These are phyloP conservation scores for Tulasnella sp. DNA, from an alignment of 768 basidiomycete genomes.

Conservation along the genomic window DNA sequence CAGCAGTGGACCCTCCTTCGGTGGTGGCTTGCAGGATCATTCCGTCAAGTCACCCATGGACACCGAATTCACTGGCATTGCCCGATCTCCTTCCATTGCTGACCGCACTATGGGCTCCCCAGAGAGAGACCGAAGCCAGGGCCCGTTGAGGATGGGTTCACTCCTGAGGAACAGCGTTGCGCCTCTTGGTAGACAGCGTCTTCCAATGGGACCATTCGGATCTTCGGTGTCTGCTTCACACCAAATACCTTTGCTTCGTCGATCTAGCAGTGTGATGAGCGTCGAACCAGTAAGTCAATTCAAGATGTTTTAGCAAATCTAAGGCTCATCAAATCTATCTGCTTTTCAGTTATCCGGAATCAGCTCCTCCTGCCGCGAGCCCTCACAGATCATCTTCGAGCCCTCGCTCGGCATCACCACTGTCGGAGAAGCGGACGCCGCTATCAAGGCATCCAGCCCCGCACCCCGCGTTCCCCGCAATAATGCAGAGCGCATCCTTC, in stretches of 20 bases:
- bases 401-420: constrained; percentile 10
- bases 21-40: too few species aligned
- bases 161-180: constrained; percentile 1
- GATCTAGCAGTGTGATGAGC: constrained; percentile 12
- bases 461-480: constrained; percentile 4
- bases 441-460: background rate
- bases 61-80: background rate
- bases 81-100: background rate
- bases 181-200: background rate
- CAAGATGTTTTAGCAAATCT: background rate
- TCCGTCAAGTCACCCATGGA: background rate
- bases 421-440: background rate
- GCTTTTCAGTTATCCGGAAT: background rate
- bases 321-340: background rate
- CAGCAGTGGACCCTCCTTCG: too few species aligned
- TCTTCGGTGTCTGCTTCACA: background rate
- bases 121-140: constrained; percentile 12
- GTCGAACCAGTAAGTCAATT: background rate
- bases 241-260: background rate
- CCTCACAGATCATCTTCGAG: constrained; percentile 11
- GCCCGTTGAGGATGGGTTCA: constrained; percentile 9
- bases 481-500: constrained; percentile 15
- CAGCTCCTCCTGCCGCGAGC: background rate
- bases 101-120: constrained; percentile 3
- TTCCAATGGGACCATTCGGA: background rate